Evolutionary conservation across 2,329 filamentous ascomycete genomes (phyloP), one percentile per base, ranked within the genome.

Genomic region (Teratosphaeria zuluensis): DNA sequence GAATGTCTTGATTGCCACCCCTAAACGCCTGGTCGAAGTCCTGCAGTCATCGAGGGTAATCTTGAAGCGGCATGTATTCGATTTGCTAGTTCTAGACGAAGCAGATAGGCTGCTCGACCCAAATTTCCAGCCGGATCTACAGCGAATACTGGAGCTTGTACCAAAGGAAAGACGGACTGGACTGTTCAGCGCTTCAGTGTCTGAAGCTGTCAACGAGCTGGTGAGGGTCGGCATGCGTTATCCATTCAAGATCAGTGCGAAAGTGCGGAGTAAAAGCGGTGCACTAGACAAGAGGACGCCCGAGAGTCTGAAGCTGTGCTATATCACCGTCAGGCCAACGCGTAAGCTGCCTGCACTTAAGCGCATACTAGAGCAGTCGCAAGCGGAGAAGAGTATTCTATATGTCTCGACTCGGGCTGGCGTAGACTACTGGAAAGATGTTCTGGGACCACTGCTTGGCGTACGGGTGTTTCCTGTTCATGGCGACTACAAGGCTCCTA

Each of bases 121-220:
- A 24, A 94, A 95, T 5, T 97, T 99, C 75, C 94, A 95, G 72
- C 86, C 89, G 58, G 91, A 96, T 65, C 75, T 99, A 31, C 90
- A 94, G 65, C 89, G 85, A 58, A 96, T 97, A 48, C 77, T 99
- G 24, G 84, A 84, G 0, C 83, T 88, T 16, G 76, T 99, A 5
- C 94, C 94, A 0, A 99, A 99, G 70, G 94, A 99, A 72, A 81
- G 94, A 56, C 83, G 94, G 54, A 99, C 94, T 0, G 94, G 94
- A 0, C 77, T 99, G 0, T 99, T 97, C 75, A 96, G 90, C 69
- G 94, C 94, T 12, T 95, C 89, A 68, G 89, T 99, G n/a, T 94
- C 88, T 66, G 94, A 97, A 70, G 94, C 94, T 1, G 89, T 99
- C 0, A 87, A 92, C 62, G 89, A 96, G 70, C 88, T 99, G 57